Percentiles rank a stretch among this genome's conserved stretches.
Evolutionary conservation across 2,329 filamentous ascomycete genomes (phyloP).

Genomic region (Trichoderma cornu-damae): DNA sequence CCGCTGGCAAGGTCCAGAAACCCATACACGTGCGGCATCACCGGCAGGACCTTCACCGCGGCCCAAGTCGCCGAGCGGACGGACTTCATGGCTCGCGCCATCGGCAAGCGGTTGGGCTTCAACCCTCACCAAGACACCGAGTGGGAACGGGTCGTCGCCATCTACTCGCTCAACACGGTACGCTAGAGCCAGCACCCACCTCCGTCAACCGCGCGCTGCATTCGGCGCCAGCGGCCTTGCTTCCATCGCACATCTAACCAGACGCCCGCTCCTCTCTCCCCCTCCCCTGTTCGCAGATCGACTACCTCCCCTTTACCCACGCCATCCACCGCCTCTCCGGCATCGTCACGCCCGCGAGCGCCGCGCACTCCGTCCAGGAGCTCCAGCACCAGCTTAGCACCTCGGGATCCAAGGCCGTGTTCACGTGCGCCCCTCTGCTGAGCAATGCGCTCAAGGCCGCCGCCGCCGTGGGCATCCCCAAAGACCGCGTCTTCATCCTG

Average conservation of each 20-base stretch:
- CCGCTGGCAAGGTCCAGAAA: conserved; percentile 58
- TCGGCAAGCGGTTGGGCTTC: conserved; percentile 68
- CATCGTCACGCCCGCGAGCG: conserved; percentile 68
- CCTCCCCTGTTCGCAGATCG: conserved; percentile 62
- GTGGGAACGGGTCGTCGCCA: conserved; percentile 73
- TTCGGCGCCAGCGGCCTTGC: no score
- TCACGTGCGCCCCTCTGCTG: conserved; percentile 65
- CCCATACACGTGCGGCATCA: conserved; percentile 73
- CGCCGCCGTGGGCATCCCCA: conserved; percentile 56
- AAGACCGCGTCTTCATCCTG: conserved; percentile 62
- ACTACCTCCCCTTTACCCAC: conserved; percentile 68
- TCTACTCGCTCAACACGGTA: conserved; percentile 79
- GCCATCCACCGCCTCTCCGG: conserved; percentile 71
- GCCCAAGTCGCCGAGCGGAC: conserved; percentile 60
- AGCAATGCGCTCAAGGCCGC: conserved; percentile 60
- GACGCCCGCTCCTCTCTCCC: neutral
- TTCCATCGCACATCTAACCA: neutral
- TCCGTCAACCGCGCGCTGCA: no score
- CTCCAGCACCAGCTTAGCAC: conserved; percentile 67
- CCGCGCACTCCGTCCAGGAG: conserved; percentile 64
- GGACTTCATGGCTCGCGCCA: conserved; percentile 60
- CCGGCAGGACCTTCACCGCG: conserved; percentile 61
- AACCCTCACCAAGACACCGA: conserved; percentile 63
- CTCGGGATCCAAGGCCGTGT: conserved; percentile 63
- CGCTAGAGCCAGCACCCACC: conserved; percentile 26